Percentiles rank a stretch among this genome's conserved stretches.
Evolutionary conservation across 208 protist species (phyloP).

Genomic region (Trypanosoma melophagium): DNA sequence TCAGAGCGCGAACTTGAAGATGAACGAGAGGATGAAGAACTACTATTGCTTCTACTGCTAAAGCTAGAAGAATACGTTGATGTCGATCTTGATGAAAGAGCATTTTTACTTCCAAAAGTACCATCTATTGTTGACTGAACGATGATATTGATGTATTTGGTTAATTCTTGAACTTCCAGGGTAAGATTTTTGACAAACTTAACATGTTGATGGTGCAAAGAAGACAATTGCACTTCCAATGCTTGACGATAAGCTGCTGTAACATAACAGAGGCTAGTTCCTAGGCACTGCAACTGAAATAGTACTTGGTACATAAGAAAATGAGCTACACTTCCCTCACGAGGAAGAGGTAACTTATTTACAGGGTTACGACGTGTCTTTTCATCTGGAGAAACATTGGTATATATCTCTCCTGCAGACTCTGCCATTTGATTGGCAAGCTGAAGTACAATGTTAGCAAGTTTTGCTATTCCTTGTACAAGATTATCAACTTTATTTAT

Average conservation of each 20-base stretch:
- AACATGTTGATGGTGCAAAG: constrained; percentile 52
- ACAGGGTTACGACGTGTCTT: constrained; percentile 43
- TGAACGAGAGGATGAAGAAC: not conserved
- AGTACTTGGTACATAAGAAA: constrained; percentile 81
- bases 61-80: constrained; percentile 9
- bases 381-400: constrained; percentile 30
- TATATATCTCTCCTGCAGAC: constrained; percentile 34
- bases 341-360: constrained; percentile 61
- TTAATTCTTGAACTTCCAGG: constrained; percentile 55
- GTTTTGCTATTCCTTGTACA: constrained; percentile 47
- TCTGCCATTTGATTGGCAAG: constrained; percentile 68
- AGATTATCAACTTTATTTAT: constrained; percentile 33
- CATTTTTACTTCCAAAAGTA: constrained; percentile 29
- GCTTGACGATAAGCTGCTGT: constrained; percentile 49
- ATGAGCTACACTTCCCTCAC: constrained; percentile 53
- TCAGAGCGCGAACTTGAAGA: constrained; percentile 1
- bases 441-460: constrained; percentile 83
- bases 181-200: constrained; percentile 62
- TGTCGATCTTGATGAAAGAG: not conserved
- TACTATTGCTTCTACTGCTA: constrained; percentile 6
- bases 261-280: constrained; percentile 67
- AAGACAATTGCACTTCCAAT: constrained; percentile 56
- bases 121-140: constrained; percentile 77
- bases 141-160: constrained; percentile 73
- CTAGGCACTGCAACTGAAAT: constrained; percentile 83